Evolutionary conservation across 495 filamentous ascomycete species (phyloP).

Genomic region (Neurospora sp.): DNA sequence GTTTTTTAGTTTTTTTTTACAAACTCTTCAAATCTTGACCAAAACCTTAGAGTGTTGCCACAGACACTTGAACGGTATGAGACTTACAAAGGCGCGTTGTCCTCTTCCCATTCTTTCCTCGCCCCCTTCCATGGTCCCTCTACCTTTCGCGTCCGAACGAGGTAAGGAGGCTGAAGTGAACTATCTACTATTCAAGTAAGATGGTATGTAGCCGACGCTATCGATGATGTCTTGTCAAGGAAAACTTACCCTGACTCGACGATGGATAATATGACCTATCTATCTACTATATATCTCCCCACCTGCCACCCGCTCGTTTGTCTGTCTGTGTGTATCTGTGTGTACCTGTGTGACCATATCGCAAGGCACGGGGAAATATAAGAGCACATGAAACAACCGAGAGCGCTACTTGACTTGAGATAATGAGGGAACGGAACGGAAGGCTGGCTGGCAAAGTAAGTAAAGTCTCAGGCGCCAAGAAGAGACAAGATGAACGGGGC

Average conservation of each 20-base stretch:
- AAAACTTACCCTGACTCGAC: not conserved
- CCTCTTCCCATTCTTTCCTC: not conserved
- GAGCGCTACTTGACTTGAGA: not conserved
- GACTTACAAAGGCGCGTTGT: not conserved
- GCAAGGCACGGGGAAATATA: not conserved
- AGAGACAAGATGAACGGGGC: not conserved
- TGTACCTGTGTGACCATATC: not conserved
- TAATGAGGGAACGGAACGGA: not conserved
- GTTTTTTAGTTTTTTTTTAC: not conserved
- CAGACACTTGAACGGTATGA: not conserved
- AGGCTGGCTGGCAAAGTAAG: not conserved
- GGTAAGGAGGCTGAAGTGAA: too few species aligned
- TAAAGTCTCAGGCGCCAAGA: not conserved
- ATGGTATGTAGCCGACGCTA: too few species aligned
- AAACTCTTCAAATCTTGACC: not conserved
- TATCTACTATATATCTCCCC: not conserved
- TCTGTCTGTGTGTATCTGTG: not conserved
- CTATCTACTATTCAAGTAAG: too few species aligned
- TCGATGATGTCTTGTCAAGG: too few species aligned
- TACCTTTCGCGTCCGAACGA: not conserved
- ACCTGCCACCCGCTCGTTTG: too few species aligned
- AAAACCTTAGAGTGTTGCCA: not conserved
- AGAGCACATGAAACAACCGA: not conserved
- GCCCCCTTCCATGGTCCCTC: not conserved
- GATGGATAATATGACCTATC: not conserved